phyloP scores from a whole-genome alignment of 2,329 filamentous ascomycete species.

The Exserohilum turcica region DNA sequence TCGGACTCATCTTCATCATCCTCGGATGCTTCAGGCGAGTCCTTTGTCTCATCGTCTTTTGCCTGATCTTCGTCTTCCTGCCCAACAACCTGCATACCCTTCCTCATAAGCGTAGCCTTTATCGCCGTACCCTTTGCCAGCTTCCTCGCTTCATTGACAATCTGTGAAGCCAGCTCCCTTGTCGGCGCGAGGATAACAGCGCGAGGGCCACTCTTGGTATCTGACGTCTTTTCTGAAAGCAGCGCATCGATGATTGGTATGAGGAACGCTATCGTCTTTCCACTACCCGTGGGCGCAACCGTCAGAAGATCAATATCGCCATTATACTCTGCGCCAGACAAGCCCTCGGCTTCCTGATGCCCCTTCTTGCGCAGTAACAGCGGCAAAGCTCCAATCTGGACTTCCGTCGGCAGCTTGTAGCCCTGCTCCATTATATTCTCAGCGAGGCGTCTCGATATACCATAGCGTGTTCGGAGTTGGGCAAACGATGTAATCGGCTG shows the following conservation, averaged over 20 bases:
- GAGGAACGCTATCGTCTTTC: constrained; percentile 92
- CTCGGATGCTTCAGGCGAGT: constrained; percentile 45
- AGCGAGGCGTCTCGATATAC: constrained; percentile 73
- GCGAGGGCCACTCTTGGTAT: constrained; percentile 33
- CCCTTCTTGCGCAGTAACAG: constrained; percentile 66
- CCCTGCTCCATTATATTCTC: constrained; percentile 84
- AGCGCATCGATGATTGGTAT: constrained; percentile 84
- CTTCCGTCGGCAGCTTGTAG: constrained; percentile 87
- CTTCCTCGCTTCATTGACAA: constrained; percentile 76
- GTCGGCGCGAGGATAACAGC: constrained; percentile 57
- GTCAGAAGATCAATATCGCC: constrained; percentile 75
- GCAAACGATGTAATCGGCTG: constrained; percentile 79
- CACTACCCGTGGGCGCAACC: constrained; percentile 92
- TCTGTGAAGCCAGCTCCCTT: constrained; percentile 57
- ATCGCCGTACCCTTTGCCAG: constrained; percentile 76
- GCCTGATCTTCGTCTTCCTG: constrained; percentile 51
- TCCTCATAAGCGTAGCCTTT: constrained; percentile 80
- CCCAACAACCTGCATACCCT: constrained; percentile 72
- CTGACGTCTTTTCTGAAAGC: constrained; percentile 32
- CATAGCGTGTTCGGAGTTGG: constrained; percentile 72
- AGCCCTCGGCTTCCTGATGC: constrained; percentile 47
- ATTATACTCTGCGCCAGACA: constrained; percentile 28
- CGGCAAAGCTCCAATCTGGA: constrained; percentile 86
- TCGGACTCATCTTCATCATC: constrained; percentile 44
- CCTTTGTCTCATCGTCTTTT: constrained; percentile 32